Base-by-base conservation (phyloP, 2,329 filamentous ascomycete species). In the Cladophialophora psammophila region DNA sequence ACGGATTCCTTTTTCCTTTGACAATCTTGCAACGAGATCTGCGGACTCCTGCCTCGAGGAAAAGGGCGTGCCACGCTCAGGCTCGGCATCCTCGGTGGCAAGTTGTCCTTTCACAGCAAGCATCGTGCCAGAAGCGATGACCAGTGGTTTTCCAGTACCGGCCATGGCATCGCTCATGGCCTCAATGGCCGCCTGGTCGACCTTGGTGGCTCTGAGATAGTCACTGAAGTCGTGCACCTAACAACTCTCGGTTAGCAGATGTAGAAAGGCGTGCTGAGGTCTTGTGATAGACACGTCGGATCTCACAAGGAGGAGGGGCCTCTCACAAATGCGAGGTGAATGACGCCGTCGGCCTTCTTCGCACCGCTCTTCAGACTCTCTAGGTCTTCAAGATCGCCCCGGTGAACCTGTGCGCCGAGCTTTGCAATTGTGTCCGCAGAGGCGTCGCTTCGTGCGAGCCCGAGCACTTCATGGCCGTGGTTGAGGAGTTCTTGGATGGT, bases 401-500 rank as follows among this genome's bases (percentile, higher is more conserved):
- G 73, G 8, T 79, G 72, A 0, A 74, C 69, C 15, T 76, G 72
- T 0, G 73, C 78, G 13, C 81, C 80, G 45, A 76, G 72, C 0
- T 69, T 61, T 34, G 65, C 60, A 7, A 83, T 64, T 7, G 73
- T 60, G 1, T 72, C 69, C 31, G 74, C 77, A 20, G 72, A 71
- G 20, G 69, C 68, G 7, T 79, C 76, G 15, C 68, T 76, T 56
- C 80, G 81, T 13, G 79, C 75, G 55, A 83, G 78, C 7, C 78
- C 82, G 13, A 79, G 71, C 35, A 84, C 80, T 4, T 67, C 72
- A 67, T 83, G 79, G 53, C 81, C 81, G 32, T 74, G 68, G 4
- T 68, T 32, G 13, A 82, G 71, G 12, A 83, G 77, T 38, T 80
- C 78, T 58, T 79, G 64, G 26, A 78, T 75, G 13, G 82, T 75